Conservation (phyloP, 1,284 basidiomycete species). For the Microstroma glucosiphilum region DNA sequence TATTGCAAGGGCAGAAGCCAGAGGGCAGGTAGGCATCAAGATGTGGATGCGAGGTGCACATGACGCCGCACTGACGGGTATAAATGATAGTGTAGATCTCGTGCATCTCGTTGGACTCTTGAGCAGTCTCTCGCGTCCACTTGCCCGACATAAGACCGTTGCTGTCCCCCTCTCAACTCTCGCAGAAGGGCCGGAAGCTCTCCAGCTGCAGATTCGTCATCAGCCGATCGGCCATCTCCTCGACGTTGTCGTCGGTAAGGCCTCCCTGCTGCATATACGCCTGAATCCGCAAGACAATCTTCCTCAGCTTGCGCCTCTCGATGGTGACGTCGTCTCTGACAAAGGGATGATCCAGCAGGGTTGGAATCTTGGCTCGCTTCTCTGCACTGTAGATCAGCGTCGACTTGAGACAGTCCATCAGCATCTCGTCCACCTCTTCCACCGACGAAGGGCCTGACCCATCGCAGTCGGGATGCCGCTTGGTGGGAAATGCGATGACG, state of each 20-base stretch:
- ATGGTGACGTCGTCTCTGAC: conserved; percentile 27
- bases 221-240: conserved; percentile 8
- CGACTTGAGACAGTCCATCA: conserved; percentile 67
- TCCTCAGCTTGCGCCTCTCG: conserved; percentile 17
- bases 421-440: conserved; percentile 60
- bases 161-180: too few relatives aligned
- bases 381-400: conserved; percentile 70
- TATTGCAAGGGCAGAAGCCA: too few relatives aligned
- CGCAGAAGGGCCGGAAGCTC: not conserved
- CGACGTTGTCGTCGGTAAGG: conserved; percentile 10
- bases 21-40: too few relatives aligned
- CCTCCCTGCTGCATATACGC: conserved; percentile 6
- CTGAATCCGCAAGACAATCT: conserved; percentile 17
- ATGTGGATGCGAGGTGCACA: too few relatives aligned
- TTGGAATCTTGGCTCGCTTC: conserved; percentile 73
- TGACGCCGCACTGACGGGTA: too few relatives aligned
- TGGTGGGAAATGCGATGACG: conserved; percentile 68
- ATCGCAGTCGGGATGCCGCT: conserved; percentile 57
- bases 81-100: too few relatives aligned
- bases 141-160: too few relatives aligned
- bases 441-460: conserved; percentile 21
- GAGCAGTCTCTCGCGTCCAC: too few relatives aligned
- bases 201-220: conserved; percentile 9
- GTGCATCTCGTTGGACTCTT: too few relatives aligned
- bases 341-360: conserved; percentile 54